Conservation (phyloP, 2,329 filamentous ascomycete genomes). For the Arthroderma sp. region DNA sequence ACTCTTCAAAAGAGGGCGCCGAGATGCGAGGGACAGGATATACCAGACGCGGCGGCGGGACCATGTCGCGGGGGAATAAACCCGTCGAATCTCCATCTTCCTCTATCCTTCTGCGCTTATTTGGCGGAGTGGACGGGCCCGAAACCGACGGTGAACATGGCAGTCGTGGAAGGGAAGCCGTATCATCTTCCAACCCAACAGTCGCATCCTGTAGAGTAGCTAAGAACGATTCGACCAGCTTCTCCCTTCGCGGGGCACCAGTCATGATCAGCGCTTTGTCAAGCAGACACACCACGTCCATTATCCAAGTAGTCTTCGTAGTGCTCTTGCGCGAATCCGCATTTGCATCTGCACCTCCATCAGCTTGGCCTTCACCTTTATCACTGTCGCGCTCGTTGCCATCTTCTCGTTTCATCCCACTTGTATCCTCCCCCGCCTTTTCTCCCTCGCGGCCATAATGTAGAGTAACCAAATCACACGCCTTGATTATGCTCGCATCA, state of each 20-base stretch:
- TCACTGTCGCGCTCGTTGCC: no score
- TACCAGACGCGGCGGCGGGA: constrained; percentile 22
- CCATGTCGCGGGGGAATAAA: constrained; percentile 21
- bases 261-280: constrained; percentile 68
- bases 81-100: constrained; percentile 7
- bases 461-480: constrained; percentile 19
- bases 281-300: constrained; percentile 49
- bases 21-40: constrained; percentile 28
- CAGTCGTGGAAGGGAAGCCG: constrained; percentile 4
- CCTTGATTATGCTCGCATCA: constrained; percentile 41
- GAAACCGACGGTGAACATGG: constrained; percentile 1
- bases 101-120: constrained; percentile 22
- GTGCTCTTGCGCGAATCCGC: no score
- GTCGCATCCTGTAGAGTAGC: constrained; percentile 16
- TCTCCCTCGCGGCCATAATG: neutral
- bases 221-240: constrained; percentile 27
- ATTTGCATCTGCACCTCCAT: no score
- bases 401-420: no score
- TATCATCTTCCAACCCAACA: constrained; percentile 2
- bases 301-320: constrained; percentile 32
- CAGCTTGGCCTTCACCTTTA: no score
- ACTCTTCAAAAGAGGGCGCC: constrained; percentile 42
- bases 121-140: constrained; percentile 3
- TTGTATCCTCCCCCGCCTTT: neutral
- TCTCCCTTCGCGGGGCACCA: constrained; percentile 47